Evolutionary conservation across 805 yeast genomes (phyloP).

Genomic region (Pichia pseudocactophila): DNA sequence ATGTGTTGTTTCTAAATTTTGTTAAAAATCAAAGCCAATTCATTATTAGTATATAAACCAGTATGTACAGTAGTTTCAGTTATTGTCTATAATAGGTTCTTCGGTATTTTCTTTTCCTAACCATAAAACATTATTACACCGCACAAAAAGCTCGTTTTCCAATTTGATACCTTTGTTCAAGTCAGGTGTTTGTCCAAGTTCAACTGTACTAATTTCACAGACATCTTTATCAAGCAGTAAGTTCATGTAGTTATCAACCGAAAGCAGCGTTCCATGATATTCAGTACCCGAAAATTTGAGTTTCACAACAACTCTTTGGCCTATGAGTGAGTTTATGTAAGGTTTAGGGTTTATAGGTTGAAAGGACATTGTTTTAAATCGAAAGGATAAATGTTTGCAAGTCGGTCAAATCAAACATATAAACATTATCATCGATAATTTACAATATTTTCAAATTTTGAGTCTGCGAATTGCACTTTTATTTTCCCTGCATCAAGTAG

Average conservation of each 20-base stretch:
- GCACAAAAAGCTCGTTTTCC: slow-evolving; percentile 58
- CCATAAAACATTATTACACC: slow-evolving; percentile 89
- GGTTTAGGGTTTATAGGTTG: slow-evolving; percentile 85
- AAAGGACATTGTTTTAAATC: slow-evolving; percentile 30
- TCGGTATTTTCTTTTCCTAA: slow-evolving; percentile 35
- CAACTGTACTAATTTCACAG: slow-evolving; percentile 33
- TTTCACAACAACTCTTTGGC: slow-evolving; percentile 62
- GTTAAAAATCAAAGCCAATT: no score
- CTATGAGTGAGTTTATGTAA: slow-evolving; percentile 69
- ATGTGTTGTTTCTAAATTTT: not conserved
- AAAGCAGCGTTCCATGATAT: slow-evolving; percentile 66
- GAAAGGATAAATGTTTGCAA: no score
- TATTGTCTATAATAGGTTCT: no score
- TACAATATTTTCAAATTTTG: no score
- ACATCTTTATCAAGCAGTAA: slow-evolving; percentile 57
- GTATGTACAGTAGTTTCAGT: no score
- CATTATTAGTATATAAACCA: no score
- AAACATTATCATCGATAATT: no score
- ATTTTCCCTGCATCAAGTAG: no score
- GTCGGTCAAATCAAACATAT: no score
- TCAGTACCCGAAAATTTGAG: slow-evolving; percentile 88
- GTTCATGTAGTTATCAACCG: slow-evolving; percentile 92
- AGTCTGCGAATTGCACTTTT: not conserved
- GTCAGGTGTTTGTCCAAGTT: slow-evolving; percentile 34
- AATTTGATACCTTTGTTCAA: slow-evolving; percentile 30